Evolutionary conservation across 2,329 filamentous ascomycete genomes (phyloP), one percentile per base, ranked within the genome.

Genomic region (Claviceps spartinae): DNA sequence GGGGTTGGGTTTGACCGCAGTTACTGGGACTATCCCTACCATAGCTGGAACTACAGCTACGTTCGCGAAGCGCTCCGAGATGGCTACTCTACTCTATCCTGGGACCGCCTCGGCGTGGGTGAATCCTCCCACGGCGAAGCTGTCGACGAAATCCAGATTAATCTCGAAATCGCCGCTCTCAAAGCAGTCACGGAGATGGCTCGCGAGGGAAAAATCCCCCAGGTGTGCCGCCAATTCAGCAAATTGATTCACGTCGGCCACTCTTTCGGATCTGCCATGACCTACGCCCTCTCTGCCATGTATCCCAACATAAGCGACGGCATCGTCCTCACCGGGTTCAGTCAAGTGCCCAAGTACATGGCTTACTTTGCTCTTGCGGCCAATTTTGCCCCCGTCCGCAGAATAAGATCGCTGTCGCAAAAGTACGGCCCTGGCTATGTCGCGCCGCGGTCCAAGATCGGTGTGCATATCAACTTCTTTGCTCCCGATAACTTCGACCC

Each of bases 1-100:
- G 69, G 70, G 4, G 56, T 70, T 24, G 70, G 67, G 24, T 70
- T 70, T 52, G 65, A 68, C 50, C 62, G 61, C 48, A 76, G 70
- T 45, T 85, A 83, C 68, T 85, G 81, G 80, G 78, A 85, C 60
- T 62, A 77, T 11, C 62, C 77, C 0, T 76, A 69, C 65, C 72
- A 79, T 61, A 67, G 74, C 58, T 75, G 72, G 68, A 79, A 81
- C 61, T 83, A 85, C 67, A 79, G 74, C 60, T 85, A 85, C 62
- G 71, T 79, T 30, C 69, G 76, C 47, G 64, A 65, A 13, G 81
- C 81, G 2, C 70, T 82, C 2, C 73, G 71, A 5, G 67, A 69
- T 41, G 76, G 76, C 42, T 83, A 78, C 67, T 77, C 74, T 36
- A 82, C 79, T 2, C 72, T 85, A 46, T 66, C 72, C 9, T 82